These are phyloP conservation scores for Fennellomyces sp. DNA, from an alignment of 371 early-diverging fungal genomes.

Conservation along the genomic window DNA sequence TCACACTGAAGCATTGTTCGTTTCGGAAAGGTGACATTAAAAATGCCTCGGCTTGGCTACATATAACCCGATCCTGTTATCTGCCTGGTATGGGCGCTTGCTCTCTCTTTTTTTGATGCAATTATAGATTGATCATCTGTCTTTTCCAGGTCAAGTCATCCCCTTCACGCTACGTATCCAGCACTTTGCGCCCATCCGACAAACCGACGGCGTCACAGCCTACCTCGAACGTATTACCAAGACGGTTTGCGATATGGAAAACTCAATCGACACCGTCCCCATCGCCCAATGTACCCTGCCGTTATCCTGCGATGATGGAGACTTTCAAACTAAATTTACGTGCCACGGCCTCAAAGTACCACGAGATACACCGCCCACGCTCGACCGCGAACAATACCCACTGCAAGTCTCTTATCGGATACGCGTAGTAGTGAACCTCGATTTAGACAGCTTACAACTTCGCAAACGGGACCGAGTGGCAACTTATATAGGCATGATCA, in stretches of 20 bases:
- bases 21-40: constrained; percentile 23
- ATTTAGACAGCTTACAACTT: constrained; percentile 15
- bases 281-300: constrained; percentile 19
- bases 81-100: constrained; percentile 32
- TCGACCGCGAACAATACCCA: constrained; percentile 14
- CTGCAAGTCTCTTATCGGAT: constrained; percentile 23
- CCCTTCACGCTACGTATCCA: constrained; percentile 22
- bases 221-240: constrained; percentile 24
- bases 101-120: too few species aligned
- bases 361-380: constrained; percentile 15
- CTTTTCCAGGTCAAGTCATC: constrained; percentile 17
- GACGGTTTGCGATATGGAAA: constrained; percentile 1
- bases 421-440: constrained; percentile 21
- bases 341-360: constrained; percentile 15
- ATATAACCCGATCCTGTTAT: constrained; percentile 23
- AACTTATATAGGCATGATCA: constrained; percentile 6
- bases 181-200: constrained; percentile 31
- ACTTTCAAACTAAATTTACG: constrained; percentile 12
- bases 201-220: constrained; percentile 20
- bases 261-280: constrained; percentile 13
- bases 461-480: constrained; percentile 18
- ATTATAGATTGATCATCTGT: too few species aligned
- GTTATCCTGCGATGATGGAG: constrained; percentile 22
- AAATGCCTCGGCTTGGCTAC: constrained; percentile 21
- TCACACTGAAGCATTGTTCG: constrained; percentile 11